These are phyloP conservation scores for Zoysia matrella DNA, from an alignment of 202 grass and related monocot species.

Conservation along the genomic window DNA sequence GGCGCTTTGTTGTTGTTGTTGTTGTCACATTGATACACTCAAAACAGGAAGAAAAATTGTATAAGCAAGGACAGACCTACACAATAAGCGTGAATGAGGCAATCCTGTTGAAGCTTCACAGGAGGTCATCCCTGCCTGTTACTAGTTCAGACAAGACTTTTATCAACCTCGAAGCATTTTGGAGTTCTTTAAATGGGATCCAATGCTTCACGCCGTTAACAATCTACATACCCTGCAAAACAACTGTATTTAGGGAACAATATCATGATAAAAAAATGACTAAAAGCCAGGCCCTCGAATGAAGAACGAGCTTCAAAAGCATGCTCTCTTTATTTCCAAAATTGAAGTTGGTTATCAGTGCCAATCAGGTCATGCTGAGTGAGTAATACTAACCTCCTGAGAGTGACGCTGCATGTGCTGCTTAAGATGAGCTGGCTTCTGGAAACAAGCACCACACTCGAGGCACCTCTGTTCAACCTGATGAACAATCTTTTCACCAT, in stretches of 20 bases:
- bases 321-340: neutral
- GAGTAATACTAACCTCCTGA: constrained; percentile 58
- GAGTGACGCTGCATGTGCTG: constrained; percentile 87
- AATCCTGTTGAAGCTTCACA: constrained; percentile 97
- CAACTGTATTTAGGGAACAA: constrained; percentile 46
- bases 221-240: constrained; percentile 73
- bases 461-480: constrained; percentile 51
- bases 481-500: constrained; percentile 49
- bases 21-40: neutral
- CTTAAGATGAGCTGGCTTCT: constrained; percentile 89
- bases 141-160: constrained; percentile 89
- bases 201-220: constrained; percentile 85
- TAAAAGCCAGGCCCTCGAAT: neutral
- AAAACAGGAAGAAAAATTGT: constrained; percentile 4
- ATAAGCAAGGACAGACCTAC: constrained; percentile 53
- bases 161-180: constrained; percentile 80
- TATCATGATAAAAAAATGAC: constrained; percentile 5
- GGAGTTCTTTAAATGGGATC: constrained; percentile 97
- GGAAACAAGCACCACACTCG: constrained; percentile 72
- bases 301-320: constrained; percentile 6
- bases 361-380: neutral
- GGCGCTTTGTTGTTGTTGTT: neutral
- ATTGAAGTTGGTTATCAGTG: neutral
- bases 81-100: constrained; percentile 74
- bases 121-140: constrained; percentile 93